Evolutionary conservation across 768 basidiomycete genomes (phyloP).

Genomic region (Leccinum uliginosum): DNA sequence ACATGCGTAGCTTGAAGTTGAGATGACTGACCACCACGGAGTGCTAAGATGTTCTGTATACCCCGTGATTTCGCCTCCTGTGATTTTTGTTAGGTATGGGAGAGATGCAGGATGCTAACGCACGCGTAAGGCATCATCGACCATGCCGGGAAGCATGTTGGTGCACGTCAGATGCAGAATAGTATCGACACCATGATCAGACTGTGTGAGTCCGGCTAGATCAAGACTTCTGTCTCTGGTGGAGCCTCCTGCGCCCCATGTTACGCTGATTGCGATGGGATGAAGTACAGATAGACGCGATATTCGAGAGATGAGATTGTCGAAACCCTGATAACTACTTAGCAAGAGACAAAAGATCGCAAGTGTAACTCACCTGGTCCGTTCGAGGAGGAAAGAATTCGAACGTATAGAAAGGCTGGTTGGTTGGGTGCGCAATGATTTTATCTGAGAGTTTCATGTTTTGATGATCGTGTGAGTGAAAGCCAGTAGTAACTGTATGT

Average conservation of each 20-base stretch:
- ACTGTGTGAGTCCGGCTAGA: constrained; percentile 74
- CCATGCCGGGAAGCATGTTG: constrained; percentile 86
- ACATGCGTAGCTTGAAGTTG: background rate
- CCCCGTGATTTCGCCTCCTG: constrained; percentile 78
- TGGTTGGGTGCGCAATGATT: constrained; percentile 42
- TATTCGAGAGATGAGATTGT: constrained; percentile 87
- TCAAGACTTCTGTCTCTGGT: constrained; percentile 87
- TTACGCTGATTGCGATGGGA: constrained; percentile 85
- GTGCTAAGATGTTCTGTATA: constrained; percentile 85
- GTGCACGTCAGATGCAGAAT: constrained; percentile 96
- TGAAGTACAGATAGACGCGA: constrained; percentile 70
- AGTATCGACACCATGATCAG: constrained; percentile 74
- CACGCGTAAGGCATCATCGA: constrained; percentile 84
- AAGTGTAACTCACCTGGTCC: constrained; percentile 54
- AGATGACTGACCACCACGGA: constrained; percentile 72
- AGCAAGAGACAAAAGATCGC: background rate
- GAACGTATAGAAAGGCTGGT: constrained; percentile 82
- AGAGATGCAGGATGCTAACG: constrained; percentile 14
- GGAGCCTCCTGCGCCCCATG: constrained; percentile 96
- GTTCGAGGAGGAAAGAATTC: constrained; percentile 98
- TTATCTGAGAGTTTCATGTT: constrained; percentile 74
- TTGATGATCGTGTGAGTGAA: background rate
- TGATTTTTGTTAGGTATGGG: constrained; percentile 2
- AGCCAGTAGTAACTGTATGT: constrained; percentile 9
- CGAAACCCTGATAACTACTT: constrained; percentile 61